phyloP scores from a whole-genome alignment of 1,284 basidiomycete species.

The Hemileia vastatrix region DNA sequence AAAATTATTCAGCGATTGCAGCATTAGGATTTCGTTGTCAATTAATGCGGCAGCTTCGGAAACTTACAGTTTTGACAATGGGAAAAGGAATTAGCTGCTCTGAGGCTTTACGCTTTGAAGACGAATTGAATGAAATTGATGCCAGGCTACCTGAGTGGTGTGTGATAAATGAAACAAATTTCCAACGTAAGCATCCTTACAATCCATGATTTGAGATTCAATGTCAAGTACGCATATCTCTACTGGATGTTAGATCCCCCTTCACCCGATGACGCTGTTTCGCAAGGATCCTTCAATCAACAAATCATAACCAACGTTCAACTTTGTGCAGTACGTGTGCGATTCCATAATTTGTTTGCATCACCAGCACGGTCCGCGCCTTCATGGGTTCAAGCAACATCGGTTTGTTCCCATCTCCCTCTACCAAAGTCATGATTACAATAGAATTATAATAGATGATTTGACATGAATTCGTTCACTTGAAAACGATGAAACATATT shows the following conservation, averaged over 20 bases:
- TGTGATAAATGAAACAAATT: slow-evolving; percentile 14
- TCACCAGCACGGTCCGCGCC: slow-evolving; percentile 11
- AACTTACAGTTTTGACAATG: slow-evolving; percentile 13
- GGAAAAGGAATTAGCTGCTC: slow-evolving; percentile 7
- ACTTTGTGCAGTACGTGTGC: slow-evolving; percentile 18
- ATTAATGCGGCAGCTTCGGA: slow-evolving; percentile 21
- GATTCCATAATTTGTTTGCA: slow-evolving; percentile 21
- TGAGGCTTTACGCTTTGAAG: slow-evolving; percentile 10
- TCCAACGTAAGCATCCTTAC: slow-evolving; percentile 1
- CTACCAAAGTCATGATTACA: no score
- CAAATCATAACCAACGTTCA: slow-evolving; percentile 24
- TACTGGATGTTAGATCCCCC: background rate
- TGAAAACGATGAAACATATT: no score
- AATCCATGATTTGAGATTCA: background rate
- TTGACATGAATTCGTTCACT: background rate
- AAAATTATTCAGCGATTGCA: slow-evolving; percentile 5
- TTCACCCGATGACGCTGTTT: background rate
- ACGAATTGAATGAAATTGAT: slow-evolving; percentile 13
- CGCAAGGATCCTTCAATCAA: slow-evolving; percentile 19
- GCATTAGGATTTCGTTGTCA: slow-evolving; percentile 15
- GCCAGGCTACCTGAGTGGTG: slow-evolving; percentile 13
- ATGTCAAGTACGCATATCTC: background rate
- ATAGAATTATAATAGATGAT: no score
- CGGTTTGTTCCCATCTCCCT: background rate
- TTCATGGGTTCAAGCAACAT: slow-evolving; percentile 2